These are phyloP conservation scores for Alternaria sp. DNA, from an alignment of 2,329 filamentous ascomycete species.

Conservation along the genomic window DNA sequence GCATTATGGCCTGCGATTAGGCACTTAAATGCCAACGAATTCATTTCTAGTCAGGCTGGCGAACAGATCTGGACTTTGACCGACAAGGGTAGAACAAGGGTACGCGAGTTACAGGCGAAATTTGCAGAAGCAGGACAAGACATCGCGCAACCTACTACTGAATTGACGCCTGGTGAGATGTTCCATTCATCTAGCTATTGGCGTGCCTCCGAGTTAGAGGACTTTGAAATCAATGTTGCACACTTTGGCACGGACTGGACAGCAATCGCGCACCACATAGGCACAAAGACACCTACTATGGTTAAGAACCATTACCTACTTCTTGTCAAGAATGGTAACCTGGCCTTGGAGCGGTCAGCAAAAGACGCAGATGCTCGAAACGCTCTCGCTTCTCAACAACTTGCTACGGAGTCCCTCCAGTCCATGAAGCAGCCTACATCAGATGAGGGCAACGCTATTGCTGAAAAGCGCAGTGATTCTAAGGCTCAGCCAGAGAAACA, in stretches of 20 bases:
- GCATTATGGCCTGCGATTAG: neutral
- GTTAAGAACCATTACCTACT: constrained; percentile 61
- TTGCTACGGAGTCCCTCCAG: too few relatives aligned
- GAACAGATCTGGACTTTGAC: neutral
- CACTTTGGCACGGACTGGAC: constrained; percentile 82
- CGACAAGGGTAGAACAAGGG: neutral
- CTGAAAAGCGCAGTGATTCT: neutral
- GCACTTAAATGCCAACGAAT: rapidly evolving
- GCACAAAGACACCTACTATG: constrained; percentile 86
- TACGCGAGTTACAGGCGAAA: neutral
- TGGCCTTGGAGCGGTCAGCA: constrained; percentile 52
- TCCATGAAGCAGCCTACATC: neutral
- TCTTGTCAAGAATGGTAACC: constrained; percentile 51
- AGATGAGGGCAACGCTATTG: neutral
- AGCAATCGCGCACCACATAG: constrained; percentile 78
- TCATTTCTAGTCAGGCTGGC: neutral
- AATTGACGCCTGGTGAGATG: too few relatives aligned
- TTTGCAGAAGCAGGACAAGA: neutral
- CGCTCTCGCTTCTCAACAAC: neutral
- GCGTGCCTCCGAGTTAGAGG: constrained; percentile 73
- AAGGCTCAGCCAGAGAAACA: neutral
- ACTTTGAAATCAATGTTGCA: constrained; percentile 74
- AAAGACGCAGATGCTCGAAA: constrained; percentile 49
- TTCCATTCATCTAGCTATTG: too few relatives aligned
- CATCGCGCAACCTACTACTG: too few relatives aligned